Conservation (phyloP, 352 stramenopile genomes). For the Pythium aquatile region DNA sequence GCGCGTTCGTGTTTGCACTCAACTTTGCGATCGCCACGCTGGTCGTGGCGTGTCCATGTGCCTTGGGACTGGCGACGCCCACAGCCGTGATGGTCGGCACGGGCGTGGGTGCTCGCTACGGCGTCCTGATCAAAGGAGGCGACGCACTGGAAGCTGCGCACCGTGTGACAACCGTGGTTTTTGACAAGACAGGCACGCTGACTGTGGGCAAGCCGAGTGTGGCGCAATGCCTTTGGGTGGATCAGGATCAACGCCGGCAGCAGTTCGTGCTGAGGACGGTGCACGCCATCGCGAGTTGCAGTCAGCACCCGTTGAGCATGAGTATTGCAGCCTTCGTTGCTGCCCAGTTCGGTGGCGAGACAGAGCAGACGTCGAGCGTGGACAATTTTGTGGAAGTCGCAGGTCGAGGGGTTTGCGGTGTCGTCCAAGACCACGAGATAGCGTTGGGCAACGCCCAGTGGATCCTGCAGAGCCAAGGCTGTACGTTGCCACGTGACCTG, state of each 20-base stretch:
- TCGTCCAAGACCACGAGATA: not conserved
- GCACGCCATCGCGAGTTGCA: not conserved
- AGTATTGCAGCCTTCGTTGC: not conserved
- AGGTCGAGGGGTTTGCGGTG: not conserved
- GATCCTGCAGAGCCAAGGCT: not conserved
- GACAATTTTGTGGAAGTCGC: not conserved
- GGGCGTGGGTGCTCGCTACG: slow-evolving; percentile 94
- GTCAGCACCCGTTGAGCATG: slow-evolving; percentile 2
- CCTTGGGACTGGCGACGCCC: slow-evolving; percentile 97
- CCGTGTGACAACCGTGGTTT: slow-evolving; percentile 95
- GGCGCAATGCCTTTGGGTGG: not conserved
- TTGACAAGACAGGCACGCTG: slow-evolving; percentile 99
- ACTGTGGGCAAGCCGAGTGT: slow-evolving; percentile 65
- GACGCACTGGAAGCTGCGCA: slow-evolving; percentile 91
- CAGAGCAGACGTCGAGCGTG: not conserved
- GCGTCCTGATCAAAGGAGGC: slow-evolving; percentile 99
- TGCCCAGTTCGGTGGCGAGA: not conserved
- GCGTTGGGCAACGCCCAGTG: slow-evolving; percentile 1
- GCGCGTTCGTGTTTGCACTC: slow-evolving; percentile 91
- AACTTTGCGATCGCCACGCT: slow-evolving; percentile 97
- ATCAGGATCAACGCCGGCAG: not conserved
- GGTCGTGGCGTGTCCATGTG: slow-evolving; percentile 99
- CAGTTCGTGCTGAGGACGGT: not conserved
- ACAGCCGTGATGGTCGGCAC: slow-evolving; percentile 99
- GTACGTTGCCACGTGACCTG: not conserved